Base-by-base conservation (phyloP, 306 rosid species). In the Cucurbita ficifolia region DNA sequence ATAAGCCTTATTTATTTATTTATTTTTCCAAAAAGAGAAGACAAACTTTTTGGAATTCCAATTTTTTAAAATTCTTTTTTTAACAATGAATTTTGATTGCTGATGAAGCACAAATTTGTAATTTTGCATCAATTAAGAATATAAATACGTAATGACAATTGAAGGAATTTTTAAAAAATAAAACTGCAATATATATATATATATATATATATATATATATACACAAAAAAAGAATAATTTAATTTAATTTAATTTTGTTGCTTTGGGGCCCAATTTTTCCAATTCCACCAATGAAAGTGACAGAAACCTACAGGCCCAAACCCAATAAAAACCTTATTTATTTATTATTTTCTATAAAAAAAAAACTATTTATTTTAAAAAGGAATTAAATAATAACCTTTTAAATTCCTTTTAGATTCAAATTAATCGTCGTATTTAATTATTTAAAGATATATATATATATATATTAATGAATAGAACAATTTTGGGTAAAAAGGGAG, bases 241-340 rank as follows among this genome's bases (percentile, higher is more conserved):
- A 0, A 43, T 43, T 40, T 62, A 8, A 62, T 62, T 62, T 53
- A 0, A 39, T 63, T 16, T 40, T 38, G 70, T 40, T 38, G 55
- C 50, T 19, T 52, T 29, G 8, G 11, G 73, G 73, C 55, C 73
- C 55, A 67, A 67, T 19, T 43, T 67, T 67, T 67, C 55, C 11
- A 19, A 67, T 67, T 67, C 54, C 55, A 67, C 36, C 39, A n/a
- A 40, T 42, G 36, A 65, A 65, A 42, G 21, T 62, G 70, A 62
- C 70, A 40, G 3, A 40, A 65, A 40, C 72, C 17, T 65, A 42
- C n/a, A 42, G 72, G 72, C 72, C 72, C 72, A 65, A 65, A 65
- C 38, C 72, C 72, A 65, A 61, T 61, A 29, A 29, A 29, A 29
- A 29, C 4, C 33, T 29, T 29, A n/a, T 29, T 29, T 29, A 29